These are phyloP conservation scores for Plasmodium sp. DNA, from an alignment of 169 alveolate genomes.

Conservation along the genomic window DNA sequence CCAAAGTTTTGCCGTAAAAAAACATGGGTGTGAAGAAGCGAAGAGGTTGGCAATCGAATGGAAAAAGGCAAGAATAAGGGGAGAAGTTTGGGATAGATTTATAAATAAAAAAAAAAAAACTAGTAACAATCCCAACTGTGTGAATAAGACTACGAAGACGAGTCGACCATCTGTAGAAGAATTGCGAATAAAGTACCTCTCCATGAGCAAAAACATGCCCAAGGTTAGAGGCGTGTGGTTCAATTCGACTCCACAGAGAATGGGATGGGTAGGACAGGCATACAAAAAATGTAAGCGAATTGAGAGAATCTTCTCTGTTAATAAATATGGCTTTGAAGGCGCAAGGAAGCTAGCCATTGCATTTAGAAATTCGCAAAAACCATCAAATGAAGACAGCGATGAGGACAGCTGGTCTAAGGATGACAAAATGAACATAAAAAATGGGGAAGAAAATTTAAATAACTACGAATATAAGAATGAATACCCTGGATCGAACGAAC, in stretches of 20 bases:
- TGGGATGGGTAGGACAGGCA: slow-evolving; percentile 91
- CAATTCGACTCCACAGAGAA: slow-evolving; percentile 86
- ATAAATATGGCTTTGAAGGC: slow-evolving; percentile 87
- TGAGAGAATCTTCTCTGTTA: slow-evolving; percentile 85
- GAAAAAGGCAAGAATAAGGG: slow-evolving; percentile 73
- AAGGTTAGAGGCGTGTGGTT: slow-evolving; percentile 88
- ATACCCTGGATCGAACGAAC: background rate
- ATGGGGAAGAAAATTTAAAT: slow-evolving; percentile 35
- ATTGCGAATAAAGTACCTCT: slow-evolving; percentile 80
- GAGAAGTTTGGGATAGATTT: slow-evolving; percentile 73
- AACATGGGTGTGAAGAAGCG: slow-evolving; percentile 84
- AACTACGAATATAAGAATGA: slow-evolving; percentile 44
- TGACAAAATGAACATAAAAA: slow-evolving; percentile 27
- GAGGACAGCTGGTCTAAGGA: slow-evolving; percentile 69
- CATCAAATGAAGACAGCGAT: slow-evolving; percentile 76
- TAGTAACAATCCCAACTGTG: slow-evolving; percentile 4
- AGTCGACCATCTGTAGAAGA: slow-evolving; percentile 78
- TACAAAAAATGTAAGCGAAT: slow-evolving; percentile 87
- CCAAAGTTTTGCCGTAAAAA: slow-evolving; percentile 80
- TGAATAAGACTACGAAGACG: slow-evolving; percentile 36
- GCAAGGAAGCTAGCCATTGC: slow-evolving; percentile 86
- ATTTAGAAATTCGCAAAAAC: slow-evolving; percentile 87
- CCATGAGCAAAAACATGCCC: slow-evolving; percentile 83
- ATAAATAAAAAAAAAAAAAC: slow-evolving; percentile 52
- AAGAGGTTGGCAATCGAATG: slow-evolving; percentile 81